These are phyloP conservation scores for Naganishia onofrii DNA, from an alignment of 768 basidiomycete genomes.

Conservation along the genomic window DNA sequence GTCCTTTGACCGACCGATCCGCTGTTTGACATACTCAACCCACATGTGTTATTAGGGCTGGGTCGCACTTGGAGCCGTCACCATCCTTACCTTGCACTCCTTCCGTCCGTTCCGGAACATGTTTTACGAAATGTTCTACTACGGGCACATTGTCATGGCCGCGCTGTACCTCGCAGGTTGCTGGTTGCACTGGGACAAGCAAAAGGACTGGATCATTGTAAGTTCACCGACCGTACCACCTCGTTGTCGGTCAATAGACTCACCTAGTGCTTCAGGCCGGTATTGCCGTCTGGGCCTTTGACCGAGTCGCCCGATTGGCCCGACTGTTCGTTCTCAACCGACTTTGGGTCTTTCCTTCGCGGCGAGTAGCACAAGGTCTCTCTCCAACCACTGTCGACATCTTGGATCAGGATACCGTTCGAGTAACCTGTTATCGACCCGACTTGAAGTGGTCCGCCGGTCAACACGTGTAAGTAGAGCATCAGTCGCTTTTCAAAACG, in stretches of 20 bases:
- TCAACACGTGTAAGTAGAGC: conserved; percentile 29
- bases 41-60: conserved; percentile 40
- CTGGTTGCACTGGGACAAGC: conserved; percentile 34
- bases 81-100: conserved; percentile 41
- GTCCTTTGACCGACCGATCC: background rate
- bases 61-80: conserved; percentile 40
- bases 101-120: conserved; percentile 39
- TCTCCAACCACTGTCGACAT: conserved; percentile 27
- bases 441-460: conserved; percentile 26
- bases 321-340: conserved; percentile 46
- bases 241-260: background rate
- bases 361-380: conserved; percentile 20
- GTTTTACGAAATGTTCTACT: conserved; percentile 50
- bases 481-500: conserved; percentile 33
- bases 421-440: conserved; percentile 26
- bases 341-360: conserved; percentile 43
- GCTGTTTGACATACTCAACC: background rate
- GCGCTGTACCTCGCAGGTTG: conserved; percentile 30
- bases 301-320: conserved; percentile 44
- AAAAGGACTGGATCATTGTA: conserved; percentile 32
- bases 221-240: background rate
- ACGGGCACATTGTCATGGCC: conserved; percentile 47
- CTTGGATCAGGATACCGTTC: conserved; percentile 26
- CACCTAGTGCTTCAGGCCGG: conserved; percentile 37
- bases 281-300: conserved; percentile 48